Evolutionary conservation across 352 stramenopile genomes (phyloP).

Genomic region (Phytophthora multivora): DNA sequence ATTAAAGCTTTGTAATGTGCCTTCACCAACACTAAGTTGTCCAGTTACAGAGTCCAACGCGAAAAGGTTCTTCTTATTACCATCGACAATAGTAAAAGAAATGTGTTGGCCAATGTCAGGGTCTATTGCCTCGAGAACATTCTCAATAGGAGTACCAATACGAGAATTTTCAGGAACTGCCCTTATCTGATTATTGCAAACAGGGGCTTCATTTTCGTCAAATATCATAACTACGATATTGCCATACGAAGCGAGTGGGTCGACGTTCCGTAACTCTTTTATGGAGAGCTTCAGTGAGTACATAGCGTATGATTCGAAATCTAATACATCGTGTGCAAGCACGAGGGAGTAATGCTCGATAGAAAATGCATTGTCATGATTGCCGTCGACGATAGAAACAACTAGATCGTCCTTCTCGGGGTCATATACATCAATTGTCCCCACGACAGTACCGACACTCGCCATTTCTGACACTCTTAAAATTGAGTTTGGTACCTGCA

Average conservation of each 20-base stretch:
- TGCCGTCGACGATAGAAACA: constrained; percentile 24
- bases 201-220: constrained; percentile 34
- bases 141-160: constrained; percentile 20
- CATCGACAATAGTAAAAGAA: constrained; percentile 21
- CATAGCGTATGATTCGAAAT: constrained; percentile 26
- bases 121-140: constrained; percentile 7
- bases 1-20: constrained; percentile 3
- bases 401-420: constrained; percentile 20
- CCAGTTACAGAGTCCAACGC: constrained; percentile 19
- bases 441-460: constrained; percentile 11
- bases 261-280: constrained; percentile 8
- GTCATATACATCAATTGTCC: constrained; percentile 16
- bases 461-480: constrained; percentile 30
- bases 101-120: constrained; percentile 23
- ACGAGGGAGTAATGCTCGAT: constrained; percentile 16
- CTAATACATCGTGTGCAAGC: constrained; percentile 4
- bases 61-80: constrained; percentile 25
- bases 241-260: constrained; percentile 10
- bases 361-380: constrained; percentile 18
- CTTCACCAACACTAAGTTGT: constrained; percentile 19
- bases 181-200: constrained; percentile 22
- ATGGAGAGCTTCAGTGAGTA: constrained; percentile 24
- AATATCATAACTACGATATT: constrained; percentile 19
- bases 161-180: constrained; percentile 28
- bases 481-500: constrained; percentile 9